Evolutionary conservation across 257 asterid species (phyloP).

Genomic region (Solanum neorickii): DNA sequence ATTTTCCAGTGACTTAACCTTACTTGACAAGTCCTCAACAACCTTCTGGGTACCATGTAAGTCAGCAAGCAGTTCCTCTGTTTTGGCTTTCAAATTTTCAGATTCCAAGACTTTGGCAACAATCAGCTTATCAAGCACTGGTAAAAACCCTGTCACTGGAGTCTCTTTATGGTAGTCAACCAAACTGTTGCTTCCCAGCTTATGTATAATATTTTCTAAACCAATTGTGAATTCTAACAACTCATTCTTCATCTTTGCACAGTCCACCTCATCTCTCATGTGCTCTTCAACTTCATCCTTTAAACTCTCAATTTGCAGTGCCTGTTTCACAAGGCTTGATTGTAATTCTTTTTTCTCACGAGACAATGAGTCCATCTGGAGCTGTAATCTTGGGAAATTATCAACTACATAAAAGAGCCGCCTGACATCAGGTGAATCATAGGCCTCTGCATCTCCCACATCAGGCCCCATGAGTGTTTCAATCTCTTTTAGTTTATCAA

Average conservation of each 20-base stretch:
- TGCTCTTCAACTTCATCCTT: constrained; percentile 40
- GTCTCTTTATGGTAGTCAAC: constrained; percentile 33
- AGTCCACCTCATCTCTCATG: constrained; percentile 18
- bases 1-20: constrained; percentile 61
- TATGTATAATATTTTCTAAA: constrained; percentile 42
- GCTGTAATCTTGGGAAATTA: constrained; percentile 31
- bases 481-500: constrained; percentile 51
- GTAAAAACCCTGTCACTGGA: constrained; percentile 28
- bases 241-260: constrained; percentile 31
- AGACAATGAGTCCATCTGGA: constrained; percentile 37
- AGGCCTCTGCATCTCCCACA: constrained; percentile 23
- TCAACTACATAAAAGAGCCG: constrained; percentile 68
- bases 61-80: constrained; percentile 60
- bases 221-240: constrained; percentile 46
- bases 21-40: constrained; percentile 62
- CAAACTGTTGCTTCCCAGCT: constrained; percentile 53
- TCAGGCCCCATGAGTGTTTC: constrained; percentile 30
- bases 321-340: constrained; percentile 46
- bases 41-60: constrained; percentile 50
- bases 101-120: constrained; percentile 44
- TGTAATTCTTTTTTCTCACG: constrained; percentile 50
- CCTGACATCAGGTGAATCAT: constrained; percentile 29
- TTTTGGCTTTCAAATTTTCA: constrained; percentile 46
- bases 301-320: constrained; percentile 46
- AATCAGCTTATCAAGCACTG: constrained; percentile 54